A percentile compares a stretch with the other conserved stretches of the same genome.
Evolutionary conservation across 352 stramenopile genomes (phyloP).

Genomic region (Sclerospora graminicola): DNA sequence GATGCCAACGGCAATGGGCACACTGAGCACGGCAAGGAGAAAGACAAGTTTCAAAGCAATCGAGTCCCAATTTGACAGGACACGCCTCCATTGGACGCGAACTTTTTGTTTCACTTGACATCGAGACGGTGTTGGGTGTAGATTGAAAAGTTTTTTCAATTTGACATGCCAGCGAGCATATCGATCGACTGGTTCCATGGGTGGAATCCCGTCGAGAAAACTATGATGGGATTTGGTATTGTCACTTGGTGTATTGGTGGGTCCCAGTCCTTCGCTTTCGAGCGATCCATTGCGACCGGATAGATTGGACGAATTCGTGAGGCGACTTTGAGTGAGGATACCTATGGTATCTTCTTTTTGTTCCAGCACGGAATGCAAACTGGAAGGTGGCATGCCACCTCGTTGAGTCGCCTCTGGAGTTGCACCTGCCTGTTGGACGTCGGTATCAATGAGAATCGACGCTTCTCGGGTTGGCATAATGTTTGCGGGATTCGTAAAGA

Average conservation of each 20-base stretch:
- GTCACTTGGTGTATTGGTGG: constrained; percentile 24
- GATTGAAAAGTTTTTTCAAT: background rate
- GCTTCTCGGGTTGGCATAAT: constrained; percentile 62
- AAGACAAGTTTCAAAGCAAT: constrained; percentile 50
- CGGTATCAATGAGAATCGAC: constrained; percentile 65
- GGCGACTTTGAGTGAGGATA: background rate
- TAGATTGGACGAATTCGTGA: constrained; percentile 7
- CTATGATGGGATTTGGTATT: constrained; percentile 16
- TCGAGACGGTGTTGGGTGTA: constrained; percentile 5
- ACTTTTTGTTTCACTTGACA: constrained; percentile 20
- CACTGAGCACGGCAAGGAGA: constrained; percentile 33
- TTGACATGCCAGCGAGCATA: constrained; percentile 8
- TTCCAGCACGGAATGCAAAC: constrained; percentile 21
- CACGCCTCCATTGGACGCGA: constrained; percentile 36
- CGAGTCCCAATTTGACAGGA: constrained; percentile 70
- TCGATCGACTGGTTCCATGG: constrained; percentile 17
- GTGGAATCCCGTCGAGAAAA: constrained; percentile 19
- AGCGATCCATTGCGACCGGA: constrained; percentile 16
- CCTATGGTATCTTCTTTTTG: constrained; percentile 14
- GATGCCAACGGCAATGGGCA: constrained; percentile 30
- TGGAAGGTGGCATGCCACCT: constrained; percentile 9
- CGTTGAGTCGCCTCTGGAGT: constrained; percentile 13
- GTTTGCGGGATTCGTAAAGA: constrained; percentile 68
- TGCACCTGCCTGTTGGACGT: constrained; percentile 28
- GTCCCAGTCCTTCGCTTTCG: too few species aligned